Evolutionary conservation across 345 rosid species (phyloP).

Genomic region (Trapa bicornis): DNA sequence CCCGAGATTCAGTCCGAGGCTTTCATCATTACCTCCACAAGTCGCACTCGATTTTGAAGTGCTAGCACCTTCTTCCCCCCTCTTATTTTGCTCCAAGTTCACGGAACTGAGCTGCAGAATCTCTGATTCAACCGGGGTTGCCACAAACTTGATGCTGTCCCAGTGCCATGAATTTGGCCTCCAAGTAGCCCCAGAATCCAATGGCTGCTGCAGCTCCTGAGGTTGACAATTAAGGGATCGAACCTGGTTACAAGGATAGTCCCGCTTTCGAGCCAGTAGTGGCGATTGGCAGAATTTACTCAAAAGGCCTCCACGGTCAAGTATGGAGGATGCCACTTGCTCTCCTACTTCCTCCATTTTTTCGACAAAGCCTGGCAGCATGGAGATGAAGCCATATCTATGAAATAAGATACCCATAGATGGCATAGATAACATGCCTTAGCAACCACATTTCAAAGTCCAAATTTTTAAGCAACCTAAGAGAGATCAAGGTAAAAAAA

Average conservation of each 20-base stretch:
- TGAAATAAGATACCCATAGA: neutral
- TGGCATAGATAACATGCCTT: neutral
- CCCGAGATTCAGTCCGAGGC: slow-evolving; percentile 64
- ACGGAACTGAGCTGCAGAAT: slow-evolving; percentile 22
- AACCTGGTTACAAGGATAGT: slow-evolving; percentile 30
- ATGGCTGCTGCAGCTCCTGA: slow-evolving; percentile 11
- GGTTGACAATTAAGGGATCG: slow-evolving; percentile 23
- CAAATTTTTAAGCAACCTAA: neutral
- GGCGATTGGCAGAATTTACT: slow-evolving; percentile 27
- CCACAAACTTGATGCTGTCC: slow-evolving; percentile 61
- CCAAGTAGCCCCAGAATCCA: slow-evolving; percentile 45
- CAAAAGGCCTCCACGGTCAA: slow-evolving; percentile 41
- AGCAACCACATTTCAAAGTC: neutral
- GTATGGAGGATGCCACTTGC: slow-evolving; percentile 52
- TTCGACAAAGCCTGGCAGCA: slow-evolving; percentile 6
- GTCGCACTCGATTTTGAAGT: slow-evolving; percentile 10
- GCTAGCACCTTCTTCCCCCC: slow-evolving; percentile 7
- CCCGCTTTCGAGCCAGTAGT: slow-evolving; percentile 51
- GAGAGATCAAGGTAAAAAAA: neutral
- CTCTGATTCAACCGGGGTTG: slow-evolving; percentile 39
- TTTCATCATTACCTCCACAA: slow-evolving; percentile 29
- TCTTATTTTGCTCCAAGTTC: slow-evolving; percentile 12
- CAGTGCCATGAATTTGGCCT: slow-evolving; percentile 64
- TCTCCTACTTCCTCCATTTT: slow-evolving; percentile 75
- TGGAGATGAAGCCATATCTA: neutral